Percentiles rank a stretch among this genome's conserved stretches.
Evolutionary conservation across 176 grass and related monocot genomes (phyloP).

Genomic region (Phyllostachys edulis): DNA sequence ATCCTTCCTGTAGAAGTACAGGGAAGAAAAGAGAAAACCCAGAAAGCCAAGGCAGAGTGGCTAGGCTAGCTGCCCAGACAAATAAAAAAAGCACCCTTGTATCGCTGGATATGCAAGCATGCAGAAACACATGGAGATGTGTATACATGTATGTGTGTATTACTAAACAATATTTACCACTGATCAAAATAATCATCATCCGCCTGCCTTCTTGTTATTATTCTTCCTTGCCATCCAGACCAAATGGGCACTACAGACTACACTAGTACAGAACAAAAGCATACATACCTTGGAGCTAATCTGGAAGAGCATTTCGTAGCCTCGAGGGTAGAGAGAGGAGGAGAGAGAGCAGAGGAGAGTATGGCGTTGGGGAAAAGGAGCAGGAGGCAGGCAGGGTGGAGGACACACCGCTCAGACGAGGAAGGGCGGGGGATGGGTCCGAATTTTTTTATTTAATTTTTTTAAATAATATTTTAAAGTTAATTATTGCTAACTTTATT

Average conservation of each 20-base stretch:
- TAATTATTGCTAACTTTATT: no score
- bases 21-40: neutral
- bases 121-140: conserved; percentile 32
- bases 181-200: neutral
- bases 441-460: no score
- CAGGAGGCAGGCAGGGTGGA: neutral
- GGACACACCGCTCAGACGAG: neutral
- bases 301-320: neutral
- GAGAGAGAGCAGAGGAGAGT: neutral
- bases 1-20: neutral
- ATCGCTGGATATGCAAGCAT: conserved; percentile 25
- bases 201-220: neutral
- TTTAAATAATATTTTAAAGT: no score
- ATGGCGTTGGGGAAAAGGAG: neutral
- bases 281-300: neutral
- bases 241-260: neutral
- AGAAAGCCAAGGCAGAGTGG: neutral
- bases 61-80: neutral
- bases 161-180: neutral
- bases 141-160: neutral
- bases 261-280: neutral
- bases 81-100: neutral
- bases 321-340: neutral
- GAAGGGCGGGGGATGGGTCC: neutral
- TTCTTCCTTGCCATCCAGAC: neutral